phyloP scores from a whole-genome alignment of 2,329 filamentous ascomycete genomes.

The Lasiodiplodia gonubiensis region DNA sequence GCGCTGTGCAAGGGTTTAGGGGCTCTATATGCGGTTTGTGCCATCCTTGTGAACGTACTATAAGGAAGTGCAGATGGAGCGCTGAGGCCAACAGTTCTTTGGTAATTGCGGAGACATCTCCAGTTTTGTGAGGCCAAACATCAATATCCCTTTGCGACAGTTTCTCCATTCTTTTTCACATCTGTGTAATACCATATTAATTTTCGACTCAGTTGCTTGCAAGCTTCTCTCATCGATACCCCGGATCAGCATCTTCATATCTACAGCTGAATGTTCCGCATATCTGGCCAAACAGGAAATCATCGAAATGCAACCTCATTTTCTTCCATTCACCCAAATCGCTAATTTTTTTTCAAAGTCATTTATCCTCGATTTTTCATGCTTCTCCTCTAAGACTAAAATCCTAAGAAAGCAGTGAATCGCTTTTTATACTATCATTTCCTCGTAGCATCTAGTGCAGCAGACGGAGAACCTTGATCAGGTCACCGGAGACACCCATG shows the following conservation, averaged over 20 bases:
- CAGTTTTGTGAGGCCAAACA: background rate
- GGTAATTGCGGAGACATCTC: background rate
- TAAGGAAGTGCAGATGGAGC: background rate
- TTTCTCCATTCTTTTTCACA: background rate
- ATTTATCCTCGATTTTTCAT: background rate
- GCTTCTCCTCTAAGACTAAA: background rate
- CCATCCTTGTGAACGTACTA: background rate
- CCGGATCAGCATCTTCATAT: background rate
- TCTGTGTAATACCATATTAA: background rate
- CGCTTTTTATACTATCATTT: background rate
- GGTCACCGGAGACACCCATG: slow-evolving; percentile 94
- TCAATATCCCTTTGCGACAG: background rate
- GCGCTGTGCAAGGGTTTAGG: background rate
- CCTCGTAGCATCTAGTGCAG: background rate
- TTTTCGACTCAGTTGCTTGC: background rate
- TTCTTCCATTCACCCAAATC: background rate
- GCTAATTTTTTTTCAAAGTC: background rate
- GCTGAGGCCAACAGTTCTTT: background rate
- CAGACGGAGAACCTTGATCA: slow-evolving; percentile 76
- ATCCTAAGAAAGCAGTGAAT: background rate
- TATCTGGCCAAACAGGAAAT: background rate
- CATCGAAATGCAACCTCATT: background rate
- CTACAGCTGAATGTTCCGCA: background rate
- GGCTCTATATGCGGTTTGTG: background rate
- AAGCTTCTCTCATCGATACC: background rate